Percentiles rank a stretch among this genome's conserved stretches.
phyloP scores from a whole-genome alignment of 805 yeast species.

The Candida namnaoensis region DNA sequence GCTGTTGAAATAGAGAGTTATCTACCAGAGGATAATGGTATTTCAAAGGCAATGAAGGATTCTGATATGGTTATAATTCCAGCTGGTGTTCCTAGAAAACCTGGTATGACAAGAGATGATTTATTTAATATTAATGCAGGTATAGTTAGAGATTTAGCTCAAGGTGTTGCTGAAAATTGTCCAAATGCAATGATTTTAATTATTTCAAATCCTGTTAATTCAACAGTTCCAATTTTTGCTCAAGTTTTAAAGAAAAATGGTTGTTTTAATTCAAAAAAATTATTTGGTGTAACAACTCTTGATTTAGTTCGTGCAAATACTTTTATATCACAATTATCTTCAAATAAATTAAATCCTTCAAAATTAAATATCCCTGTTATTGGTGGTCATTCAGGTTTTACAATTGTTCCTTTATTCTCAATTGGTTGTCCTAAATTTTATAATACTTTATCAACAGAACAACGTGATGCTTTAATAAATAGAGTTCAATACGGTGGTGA shows the following conservation, averaged over 20 bases:
- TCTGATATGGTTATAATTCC: conserved; percentile 49
- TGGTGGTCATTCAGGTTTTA: conserved; percentile 95
- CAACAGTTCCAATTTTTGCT: conserved; percentile 84
- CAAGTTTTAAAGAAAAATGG: conserved; percentile 65
- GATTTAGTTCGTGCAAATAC: conserved; percentile 86
- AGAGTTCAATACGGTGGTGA: conserved; percentile 97
- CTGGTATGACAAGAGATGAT: conserved; percentile 92
- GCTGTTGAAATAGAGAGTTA: conserved; percentile 18
- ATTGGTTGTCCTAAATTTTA: conserved; percentile 17
- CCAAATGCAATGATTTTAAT: conserved; percentile 73
- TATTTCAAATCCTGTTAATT: conserved; percentile 91
- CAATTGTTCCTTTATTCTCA: conserved; percentile 81
- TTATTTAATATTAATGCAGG: conserved; percentile 78
- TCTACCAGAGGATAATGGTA: conserved; percentile 40
- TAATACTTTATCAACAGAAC: conserved; percentile 13
- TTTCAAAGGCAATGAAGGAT: conserved; percentile 36
- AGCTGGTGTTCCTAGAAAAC: conserved; percentile 90
- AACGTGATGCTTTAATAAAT: conserved; percentile 55
- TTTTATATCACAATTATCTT: conserved; percentile 52
- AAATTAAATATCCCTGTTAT: conserved; percentile 54
- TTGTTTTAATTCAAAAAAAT: conserved; percentile 59
- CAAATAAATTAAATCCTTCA: conserved; percentile 33
- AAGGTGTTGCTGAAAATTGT: conserved; percentile 61
- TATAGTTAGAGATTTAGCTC: conserved; percentile 66
- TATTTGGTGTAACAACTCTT: conserved; percentile 85